phyloP scores from a whole-genome alignment of 2,329 filamentous ascomycete species.

The Fusarium sp. region DNA sequence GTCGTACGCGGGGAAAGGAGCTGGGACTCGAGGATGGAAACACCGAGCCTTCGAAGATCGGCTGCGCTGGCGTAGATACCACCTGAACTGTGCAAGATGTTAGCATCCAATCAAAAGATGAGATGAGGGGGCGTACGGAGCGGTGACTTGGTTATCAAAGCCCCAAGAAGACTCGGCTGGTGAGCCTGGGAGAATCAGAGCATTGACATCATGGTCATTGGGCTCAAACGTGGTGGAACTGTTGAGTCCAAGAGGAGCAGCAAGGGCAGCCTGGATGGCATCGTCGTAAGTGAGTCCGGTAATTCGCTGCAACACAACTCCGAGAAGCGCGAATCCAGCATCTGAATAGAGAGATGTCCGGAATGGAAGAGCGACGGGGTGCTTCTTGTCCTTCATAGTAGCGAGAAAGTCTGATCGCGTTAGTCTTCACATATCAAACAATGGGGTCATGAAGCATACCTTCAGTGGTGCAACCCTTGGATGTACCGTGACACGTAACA shows the following conservation, averaged over 20 bases:
- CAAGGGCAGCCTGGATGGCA: background rate
- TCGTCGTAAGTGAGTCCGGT: background rate
- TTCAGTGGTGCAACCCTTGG: background rate
- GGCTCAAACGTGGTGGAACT: background rate
- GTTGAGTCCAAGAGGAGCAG: background rate
- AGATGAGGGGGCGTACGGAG: background rate
- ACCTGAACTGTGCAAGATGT: background rate
- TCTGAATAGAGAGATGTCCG: constrained; percentile 24
- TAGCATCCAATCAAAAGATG: background rate
- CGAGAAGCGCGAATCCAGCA: constrained; percentile 13
- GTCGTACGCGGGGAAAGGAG: constrained; percentile 15
- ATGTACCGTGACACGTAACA: background rate
- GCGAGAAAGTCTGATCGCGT: constrained; percentile 6
- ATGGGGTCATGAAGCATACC: background rate
- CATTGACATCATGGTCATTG: background rate
- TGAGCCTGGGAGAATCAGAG: background rate
- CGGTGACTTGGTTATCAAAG: constrained; percentile 1
- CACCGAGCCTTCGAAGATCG: constrained; percentile 11
- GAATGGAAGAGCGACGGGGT: constrained; percentile 4
- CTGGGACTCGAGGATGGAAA: constrained; percentile 34
- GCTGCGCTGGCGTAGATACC: constrained; percentile 1
- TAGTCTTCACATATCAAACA: background rate
- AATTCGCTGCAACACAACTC: constrained; percentile 13
- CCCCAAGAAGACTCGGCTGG: background rate
- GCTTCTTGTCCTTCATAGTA: constrained; percentile 9